Evolutionary conservation across 176 grass and related monocot genomes (phyloP), one percentile per base, ranked within the genome.

Genomic region (Oropetium thomaeum): DNA sequence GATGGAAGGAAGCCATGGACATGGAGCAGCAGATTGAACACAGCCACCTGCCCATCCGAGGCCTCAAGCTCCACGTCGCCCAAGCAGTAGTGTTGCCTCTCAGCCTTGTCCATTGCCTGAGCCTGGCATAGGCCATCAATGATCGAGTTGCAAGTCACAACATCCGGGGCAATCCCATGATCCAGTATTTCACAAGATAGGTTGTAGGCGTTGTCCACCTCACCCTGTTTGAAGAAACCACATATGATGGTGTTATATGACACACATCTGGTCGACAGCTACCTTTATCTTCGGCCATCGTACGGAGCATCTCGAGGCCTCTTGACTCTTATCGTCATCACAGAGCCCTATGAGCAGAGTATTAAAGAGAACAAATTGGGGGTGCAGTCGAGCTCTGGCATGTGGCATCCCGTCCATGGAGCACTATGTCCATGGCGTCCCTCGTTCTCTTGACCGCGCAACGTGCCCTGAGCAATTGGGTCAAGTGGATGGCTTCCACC

Each of bases 261-360:
- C 29, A 85, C 51, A 79, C 75, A 35, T 79, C 0, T 14, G 75
- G 75, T 14, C 4, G 37, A 40, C 70, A 83, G 10, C 11, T 61
- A 17, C 22, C 45, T 20, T 15, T 37, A 44, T 32, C 20, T 34
- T 71, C 13, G 60, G 49, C 31, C 83, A 86, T 74, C 71, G 68
- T 86, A 11, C 12, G 28, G 9, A 79, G 68, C 62, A 87, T 5
- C 26, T 65, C 57, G 26, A 82, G 79, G 72, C 78, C 74, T 76
- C 31, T 10, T 22, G n/a, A 48, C 17, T 63, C 27, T 15, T 72
- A 1, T 45, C 41, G 28, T 65, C 43, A 11, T 44, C 29, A 9
- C 67, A 83, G 6, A 88, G 67, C 2, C 80, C 73, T 11, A 47
- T 83, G 4, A 88, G 44, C 19, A 88, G n/a, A 7, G 8, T 27